Base-by-base conservation (phyloP, 1,139 yeast genomes). In the Hanseniaspora uvarum region DNA sequence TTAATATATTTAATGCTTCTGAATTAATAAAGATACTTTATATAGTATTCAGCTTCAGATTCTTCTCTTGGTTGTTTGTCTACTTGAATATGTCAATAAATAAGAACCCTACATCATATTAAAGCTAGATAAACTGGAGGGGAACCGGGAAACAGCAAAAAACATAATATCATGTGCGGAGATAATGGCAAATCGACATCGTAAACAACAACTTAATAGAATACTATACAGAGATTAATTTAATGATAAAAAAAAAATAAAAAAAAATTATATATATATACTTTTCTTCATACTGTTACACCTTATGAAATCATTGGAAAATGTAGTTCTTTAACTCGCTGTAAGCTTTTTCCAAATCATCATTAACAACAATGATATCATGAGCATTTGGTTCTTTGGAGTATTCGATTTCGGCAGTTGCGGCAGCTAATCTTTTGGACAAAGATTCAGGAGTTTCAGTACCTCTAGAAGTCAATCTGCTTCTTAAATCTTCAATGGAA, bases 401-500 rank as follows among this genome's bases (percentile, higher is more conserved):
- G 69, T 82, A 92, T 60, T 81, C 96, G 72, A 94, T 68, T 72
- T 92, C 99, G 53, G 85, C 83, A 58, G 79, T 63, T 33, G 98
- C 97, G 58, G 95, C 95, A 54, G 76, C 76, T 56, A 92, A 73
- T 70, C 99, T 81, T 74, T 86, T 87, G 62, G 77, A 78, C 56
- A 92, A 67, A 49, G 94, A 81, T 62, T 89, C 97, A 30, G 77
- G 75, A 46, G 95, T 84, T 72, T 92, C 98, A 43, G 98, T 92
- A 58, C 98, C 97, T 72, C 99, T 84, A 52, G 85, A 83, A 53
- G 75, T 77, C 63, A 94, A 78, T 70, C 98, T 80, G 56, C 71
- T 68, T 65, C 79, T 79, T 64, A 92, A 78, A 55, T 75, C 79
- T 54, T 85, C 95, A 61, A 88, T 72, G 34, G 94, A 82, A 24